Percentiles rank a stretch among this genome's conserved stretches.
These are phyloP conservation scores for Aspergillus sp. DNA, from an alignment of 2,329 filamentous ascomycete genomes.

Conservation along the genomic window DNA sequence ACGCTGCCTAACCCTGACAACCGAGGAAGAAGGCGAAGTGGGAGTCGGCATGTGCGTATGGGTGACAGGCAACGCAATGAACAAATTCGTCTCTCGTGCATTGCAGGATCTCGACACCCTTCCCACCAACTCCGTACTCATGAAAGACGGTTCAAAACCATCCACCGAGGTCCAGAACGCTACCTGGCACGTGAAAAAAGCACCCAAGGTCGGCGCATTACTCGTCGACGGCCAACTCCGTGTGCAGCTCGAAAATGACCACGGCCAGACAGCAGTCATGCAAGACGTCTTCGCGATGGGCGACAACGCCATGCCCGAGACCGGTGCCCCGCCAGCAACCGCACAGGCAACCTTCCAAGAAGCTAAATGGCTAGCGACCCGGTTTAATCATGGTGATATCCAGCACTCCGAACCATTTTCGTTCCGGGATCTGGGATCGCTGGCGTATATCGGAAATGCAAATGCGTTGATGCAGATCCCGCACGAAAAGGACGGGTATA, in stretches of 20 bases:
- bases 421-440: slow-evolving; percentile 51
- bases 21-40: slow-evolving; percentile 52
- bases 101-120: slow-evolving; percentile 27
- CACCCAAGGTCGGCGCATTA: slow-evolving; percentile 42
- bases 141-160: slow-evolving; percentile 13
- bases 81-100: slow-evolving; percentile 23
- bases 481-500: slow-evolving; percentile 15
- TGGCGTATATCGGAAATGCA: slow-evolving; percentile 55
- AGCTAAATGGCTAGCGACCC: slow-evolving; percentile 51
- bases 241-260: slow-evolving; percentile 43
- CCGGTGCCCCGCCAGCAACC: slow-evolving; percentile 48
- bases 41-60: slow-evolving; percentile 57
- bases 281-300: slow-evolving; percentile 51
- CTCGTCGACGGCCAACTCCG: slow-evolving; percentile 52
- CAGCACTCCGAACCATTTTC: slow-evolving; percentile 37
- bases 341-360: slow-evolving; percentile 55
- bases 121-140: slow-evolving; percentile 23
- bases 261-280: slow-evolving; percentile 36
- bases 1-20: slow-evolving; percentile 45
- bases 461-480: slow-evolving; percentile 51
- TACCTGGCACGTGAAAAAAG: slow-evolving; percentile 46
- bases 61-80: slow-evolving; percentile 39
- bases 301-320: slow-evolving; percentile 51
- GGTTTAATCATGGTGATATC: slow-evolving; percentile 46
- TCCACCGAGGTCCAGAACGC: slow-evolving; percentile 8